Evolutionary conservation across 108 stramenopile genomes (phyloP).

Genomic region (Skeletonema menzelii): DNA sequence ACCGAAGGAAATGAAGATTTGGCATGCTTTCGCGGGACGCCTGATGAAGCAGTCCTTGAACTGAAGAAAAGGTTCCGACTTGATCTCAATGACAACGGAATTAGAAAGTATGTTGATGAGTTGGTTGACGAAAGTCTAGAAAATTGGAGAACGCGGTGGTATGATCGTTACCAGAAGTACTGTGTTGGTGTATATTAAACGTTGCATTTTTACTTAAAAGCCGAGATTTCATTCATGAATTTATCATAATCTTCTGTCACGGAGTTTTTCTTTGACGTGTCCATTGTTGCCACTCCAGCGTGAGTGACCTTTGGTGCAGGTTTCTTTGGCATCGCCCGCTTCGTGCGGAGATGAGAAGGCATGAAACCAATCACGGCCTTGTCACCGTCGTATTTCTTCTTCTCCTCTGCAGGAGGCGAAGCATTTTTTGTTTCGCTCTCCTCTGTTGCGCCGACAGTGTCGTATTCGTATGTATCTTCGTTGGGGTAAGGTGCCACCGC

Average conservation of each 20-base stretch:
- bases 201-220: slow-evolving; percentile 11
- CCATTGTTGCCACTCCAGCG: background rate
- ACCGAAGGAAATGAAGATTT: slow-evolving; percentile 91
- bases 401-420: slow-evolving; percentile 26
- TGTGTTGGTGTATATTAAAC: slow-evolving; percentile 90
- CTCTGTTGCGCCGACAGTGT: background rate
- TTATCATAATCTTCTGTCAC: slow-evolving; percentile 56
- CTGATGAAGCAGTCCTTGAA: slow-evolving; percentile 80
- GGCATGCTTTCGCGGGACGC: slow-evolving; percentile 91
- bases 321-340: slow-evolving; percentile 14
- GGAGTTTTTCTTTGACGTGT: background rate
- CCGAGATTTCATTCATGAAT: slow-evolving; percentile 45
- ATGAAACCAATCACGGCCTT: slow-evolving; percentile 73
- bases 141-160: slow-evolving; percentile 95
- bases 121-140: slow-evolving; percentile 90
- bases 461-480: slow-evolving; percentile 14
- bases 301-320: slow-evolving; percentile 3
- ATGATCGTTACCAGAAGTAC: slow-evolving; percentile 94
- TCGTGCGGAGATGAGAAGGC: slow-evolving; percentile 62
- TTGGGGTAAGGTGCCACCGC: slow-evolving; percentile 45
- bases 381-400: slow-evolving; percentile 69
- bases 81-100: slow-evolving; percentile 77
- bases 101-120: slow-evolving; percentile 85
- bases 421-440: background rate
- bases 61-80: slow-evolving; percentile 86